phyloP scores from a whole-genome alignment of 208 protist genomes.

The Trypanosomatidae sp. region DNA sequence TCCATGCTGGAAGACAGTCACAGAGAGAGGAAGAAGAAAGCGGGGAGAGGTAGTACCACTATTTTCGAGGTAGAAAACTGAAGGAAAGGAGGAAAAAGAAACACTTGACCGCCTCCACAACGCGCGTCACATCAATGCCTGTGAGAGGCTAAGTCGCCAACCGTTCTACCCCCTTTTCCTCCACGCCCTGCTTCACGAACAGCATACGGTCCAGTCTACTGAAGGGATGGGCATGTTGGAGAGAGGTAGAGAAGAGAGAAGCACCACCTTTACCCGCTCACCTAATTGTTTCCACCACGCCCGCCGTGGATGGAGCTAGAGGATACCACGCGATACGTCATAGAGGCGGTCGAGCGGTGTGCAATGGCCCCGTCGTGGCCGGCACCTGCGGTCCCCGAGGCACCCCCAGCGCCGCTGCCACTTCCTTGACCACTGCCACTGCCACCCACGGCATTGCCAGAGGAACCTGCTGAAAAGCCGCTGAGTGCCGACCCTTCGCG shows the following conservation, averaged over 20 bases:
- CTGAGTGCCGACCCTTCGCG: conserved; percentile 19
- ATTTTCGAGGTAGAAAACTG: no score
- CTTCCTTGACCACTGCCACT: conserved; percentile 5
- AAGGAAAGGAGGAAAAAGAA: no score
- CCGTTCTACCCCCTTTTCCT: not conserved
- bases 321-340: conserved; percentile 53
- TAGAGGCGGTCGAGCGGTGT: conserved; percentile 23
- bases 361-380: conserved; percentile 20
- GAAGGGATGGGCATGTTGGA: not conserved
- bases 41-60: no score
- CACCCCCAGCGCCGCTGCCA: conserved; percentile 8
- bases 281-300: conserved; percentile 20
- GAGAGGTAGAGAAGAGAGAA: not conserved
- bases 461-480: not conserved
- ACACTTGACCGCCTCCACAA: not conserved
- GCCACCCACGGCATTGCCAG: conserved; percentile 2
- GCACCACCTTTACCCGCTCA: not conserved
- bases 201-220: not conserved
- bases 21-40: no score
- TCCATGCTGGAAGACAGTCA: not conserved
- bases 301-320: conserved; percentile 47
- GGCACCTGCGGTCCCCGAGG: conserved; percentile 3
- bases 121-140: not conserved
- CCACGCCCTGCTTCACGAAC: not conserved
- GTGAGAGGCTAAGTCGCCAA: not conserved